Evolutionary conservation across 2,329 filamentous ascomycete species (phyloP).

Genomic region (Uncinocarpus reesii): DNA sequence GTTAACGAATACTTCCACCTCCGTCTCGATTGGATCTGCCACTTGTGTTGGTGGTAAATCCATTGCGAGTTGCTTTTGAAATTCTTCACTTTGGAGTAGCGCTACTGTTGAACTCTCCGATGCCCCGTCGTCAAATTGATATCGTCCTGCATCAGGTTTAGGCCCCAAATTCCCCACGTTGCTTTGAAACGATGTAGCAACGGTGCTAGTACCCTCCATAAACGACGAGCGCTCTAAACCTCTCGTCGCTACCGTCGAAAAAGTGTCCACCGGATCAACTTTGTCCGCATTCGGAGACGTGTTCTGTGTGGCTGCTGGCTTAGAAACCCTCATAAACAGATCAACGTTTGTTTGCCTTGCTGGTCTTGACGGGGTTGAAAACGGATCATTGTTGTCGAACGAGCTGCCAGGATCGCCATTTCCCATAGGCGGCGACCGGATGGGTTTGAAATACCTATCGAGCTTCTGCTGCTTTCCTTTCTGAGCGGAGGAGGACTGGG

Average conservation of each 20-base stretch:
- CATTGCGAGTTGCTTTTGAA: not conserved
- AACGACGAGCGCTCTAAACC: conserved; percentile 5
- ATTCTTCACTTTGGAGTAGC: conserved; percentile 3
- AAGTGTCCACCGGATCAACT: not conserved
- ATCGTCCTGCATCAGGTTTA: not conserved
- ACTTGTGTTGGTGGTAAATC: not conserved
- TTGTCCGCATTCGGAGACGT: not conserved
- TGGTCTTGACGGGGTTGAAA: not conserved
- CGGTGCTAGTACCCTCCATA: conserved; percentile 4
- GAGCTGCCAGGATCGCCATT: not conserved
- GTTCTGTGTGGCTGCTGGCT: not conserved
- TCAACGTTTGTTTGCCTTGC: conserved; percentile 2
- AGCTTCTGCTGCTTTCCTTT: conserved; percentile 20
- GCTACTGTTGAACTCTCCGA: conserved; percentile 7
- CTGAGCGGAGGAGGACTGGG: conserved; percentile 14
- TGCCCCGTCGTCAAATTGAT: not conserved
- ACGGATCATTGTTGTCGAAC: not conserved
- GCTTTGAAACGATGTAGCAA: conserved; percentile 12
- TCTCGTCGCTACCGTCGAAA: conserved; percentile 5
- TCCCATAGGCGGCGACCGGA: not conserved
- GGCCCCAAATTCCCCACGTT: not conserved
- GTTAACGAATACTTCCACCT: conserved; percentile 21
- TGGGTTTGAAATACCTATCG: conserved; percentile 4
- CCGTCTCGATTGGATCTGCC: conserved; percentile 4
- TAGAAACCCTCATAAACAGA: conserved; percentile 8